A percentile compares a stretch with the other conserved stretches of the same genome.
phyloP scores from a whole-genome alignment of 2,329 filamentous ascomycete species.

The Ceratocystis ficicola region DNA sequence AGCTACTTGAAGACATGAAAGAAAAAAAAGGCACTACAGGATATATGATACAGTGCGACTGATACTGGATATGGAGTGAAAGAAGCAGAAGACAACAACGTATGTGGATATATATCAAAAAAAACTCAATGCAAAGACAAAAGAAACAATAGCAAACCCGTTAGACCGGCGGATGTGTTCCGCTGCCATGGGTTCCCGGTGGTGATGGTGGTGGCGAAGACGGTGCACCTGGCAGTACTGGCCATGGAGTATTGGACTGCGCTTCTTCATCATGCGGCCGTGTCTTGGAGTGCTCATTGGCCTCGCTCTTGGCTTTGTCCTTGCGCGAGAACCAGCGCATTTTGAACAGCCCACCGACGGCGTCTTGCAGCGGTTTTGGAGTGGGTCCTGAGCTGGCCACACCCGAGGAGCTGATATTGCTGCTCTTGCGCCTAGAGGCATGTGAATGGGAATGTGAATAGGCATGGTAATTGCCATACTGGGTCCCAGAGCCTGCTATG shows the following conservation, averaged over 20 bases:
- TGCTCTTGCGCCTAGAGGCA: neutral
- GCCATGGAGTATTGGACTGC: neutral
- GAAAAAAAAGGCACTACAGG: neutral
- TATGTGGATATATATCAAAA: slow-evolving; percentile 9
- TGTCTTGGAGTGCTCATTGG: neutral
- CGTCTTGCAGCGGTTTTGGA: slow-evolving; percentile 34
- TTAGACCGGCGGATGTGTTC: neutral
- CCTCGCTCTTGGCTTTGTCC: slow-evolving; percentile 12
- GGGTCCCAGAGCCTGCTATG: slow-evolving; percentile 30
- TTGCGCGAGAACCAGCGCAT: slow-evolving; percentile 41
- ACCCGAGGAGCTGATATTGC: neutral
- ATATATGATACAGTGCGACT: neutral
- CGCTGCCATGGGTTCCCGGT: neutral
- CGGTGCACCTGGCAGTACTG: neutral
- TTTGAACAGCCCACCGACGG: slow-evolving; percentile 41
- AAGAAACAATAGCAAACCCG: neutral
- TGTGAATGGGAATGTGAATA: neutral
- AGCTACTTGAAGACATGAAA: neutral
- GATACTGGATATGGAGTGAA: neutral
- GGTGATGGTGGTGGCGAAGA: neutral
- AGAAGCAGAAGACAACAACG: neutral
- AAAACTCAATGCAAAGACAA: slow-evolving; percentile 2
- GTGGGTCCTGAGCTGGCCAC: neutral
- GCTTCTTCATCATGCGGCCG: neutral
- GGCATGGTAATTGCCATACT: slow-evolving; percentile 16